phyloP scores from a whole-genome alignment of 192 early-diverging fungal species.

The Rhizophagus prolifer region DNA sequence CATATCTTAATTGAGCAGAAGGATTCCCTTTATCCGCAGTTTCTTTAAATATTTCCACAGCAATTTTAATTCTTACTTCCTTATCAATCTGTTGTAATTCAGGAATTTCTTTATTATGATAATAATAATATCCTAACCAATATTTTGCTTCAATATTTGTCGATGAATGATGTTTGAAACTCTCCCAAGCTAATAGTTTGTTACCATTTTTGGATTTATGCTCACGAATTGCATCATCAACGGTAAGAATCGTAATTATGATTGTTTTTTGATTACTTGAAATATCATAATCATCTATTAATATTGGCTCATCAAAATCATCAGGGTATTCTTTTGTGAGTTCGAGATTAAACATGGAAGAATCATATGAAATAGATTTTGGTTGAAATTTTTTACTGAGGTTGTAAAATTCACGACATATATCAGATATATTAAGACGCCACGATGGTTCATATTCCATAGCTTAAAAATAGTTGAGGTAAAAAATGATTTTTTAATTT shows the following conservation, averaged over 20 bases:
- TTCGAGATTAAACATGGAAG: too few relatives aligned
- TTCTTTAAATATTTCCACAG: conserved; percentile 9
- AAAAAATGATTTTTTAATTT: not conserved
- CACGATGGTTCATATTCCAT: too few relatives aligned
- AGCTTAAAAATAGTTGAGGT: too few relatives aligned
- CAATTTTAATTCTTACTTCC: not conserved
- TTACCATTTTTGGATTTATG: not conserved
- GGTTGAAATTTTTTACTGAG: too few relatives aligned
- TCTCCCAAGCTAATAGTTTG: not conserved
- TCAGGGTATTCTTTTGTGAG: too few relatives aligned
- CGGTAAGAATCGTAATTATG: not conserved
- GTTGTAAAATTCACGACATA: too few relatives aligned
- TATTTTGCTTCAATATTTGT: conserved; percentile 3
- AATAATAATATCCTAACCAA: conserved; percentile 11
- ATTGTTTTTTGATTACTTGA: not conserved
- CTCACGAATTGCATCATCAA: not conserved
- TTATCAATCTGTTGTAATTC: not conserved
- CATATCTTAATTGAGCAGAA: conserved; percentile 24
- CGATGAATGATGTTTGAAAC: not conserved
- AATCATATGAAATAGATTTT: too few relatives aligned
- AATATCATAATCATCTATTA: not conserved
- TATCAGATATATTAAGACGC: too few relatives aligned
- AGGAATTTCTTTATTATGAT: not conserved
- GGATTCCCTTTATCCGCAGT: conserved; percentile 15
- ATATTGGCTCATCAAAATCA: not conserved